Evolutionary conservation across 148 eudicot species (phyloP), one percentile per base, ranked within the genome.

Genomic region (Polygonum aviculare): DNA sequence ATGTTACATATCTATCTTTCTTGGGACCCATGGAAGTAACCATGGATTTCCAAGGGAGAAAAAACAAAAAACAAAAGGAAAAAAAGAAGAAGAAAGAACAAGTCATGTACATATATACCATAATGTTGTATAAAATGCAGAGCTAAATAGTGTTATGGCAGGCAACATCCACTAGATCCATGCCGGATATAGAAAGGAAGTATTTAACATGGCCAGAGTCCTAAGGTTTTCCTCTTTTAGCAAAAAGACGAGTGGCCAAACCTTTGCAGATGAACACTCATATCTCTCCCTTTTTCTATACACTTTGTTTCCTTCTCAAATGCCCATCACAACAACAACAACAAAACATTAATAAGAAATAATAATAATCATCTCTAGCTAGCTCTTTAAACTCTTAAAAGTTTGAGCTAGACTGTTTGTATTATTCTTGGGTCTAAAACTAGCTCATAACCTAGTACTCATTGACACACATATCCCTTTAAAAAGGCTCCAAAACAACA

Each of bases 101-200:
- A 63, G 69, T 63, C 69, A 63, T 63, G n/a, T 63, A 63, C 39
- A 19, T 50, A 55, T 22, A 19, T 67, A 67, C 72, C 72, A 67
- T 15, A 67, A 35, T 38, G 2, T 54, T 35, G 72, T 67, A 67
- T 67, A 10, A 67, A 67, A 67, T 35, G 35, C 4, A 67, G 15
- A 67, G 72, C 18, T 67, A 35, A 35, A 67, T 4, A 16, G 36
- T 7, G 72, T 6, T 41, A 67, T 67, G 41, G 45, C 45, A 67
- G 72, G 45, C 72, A 67, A 67, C 72, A 67, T 67, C 72, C 72
- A 67, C 72, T 67, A 67, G 72, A 67, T 67, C 72, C 72, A 67
- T 67, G 44, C 72, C 72, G 5, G 10, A 67, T 36, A 67, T 67
- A 67, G 72, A 8, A 67, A 35, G 72, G 45, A 67, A 38, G 45